Conservation (phyloP, 495 filamentous ascomycete species). For the Daldinia vernicosa region DNA sequence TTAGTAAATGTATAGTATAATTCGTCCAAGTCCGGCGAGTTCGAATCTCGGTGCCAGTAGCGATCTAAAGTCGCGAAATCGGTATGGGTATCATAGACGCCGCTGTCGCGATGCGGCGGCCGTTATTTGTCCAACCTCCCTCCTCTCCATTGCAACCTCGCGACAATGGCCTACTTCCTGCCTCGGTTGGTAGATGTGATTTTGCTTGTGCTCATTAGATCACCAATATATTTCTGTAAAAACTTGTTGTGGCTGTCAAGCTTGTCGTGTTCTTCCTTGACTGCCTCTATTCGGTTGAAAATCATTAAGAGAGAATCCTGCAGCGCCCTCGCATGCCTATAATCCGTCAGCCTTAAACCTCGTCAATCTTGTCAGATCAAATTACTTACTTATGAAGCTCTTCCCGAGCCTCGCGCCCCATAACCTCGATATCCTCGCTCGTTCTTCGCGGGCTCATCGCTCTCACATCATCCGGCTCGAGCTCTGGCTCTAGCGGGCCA, state of each 20-base stretch:
- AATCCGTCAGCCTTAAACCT: slow-evolving; percentile 17
- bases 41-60: slow-evolving; percentile 21
- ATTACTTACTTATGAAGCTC: slow-evolving; percentile 60
- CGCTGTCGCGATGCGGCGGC: slow-evolving; percentile 17
- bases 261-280: slow-evolving; percentile 92
- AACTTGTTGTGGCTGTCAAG: slow-evolving; percentile 94
- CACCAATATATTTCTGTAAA: slow-evolving; percentile 88
- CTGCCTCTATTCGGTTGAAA: slow-evolving; percentile 91
- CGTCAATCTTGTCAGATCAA: slow-evolving; percentile 58
- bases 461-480: slow-evolving; percentile 85
- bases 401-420: slow-evolving; percentile 79
- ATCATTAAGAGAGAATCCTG: slow-evolving; percentile 88
- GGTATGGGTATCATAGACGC: slow-evolving; percentile 39
- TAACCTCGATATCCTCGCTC: slow-evolving; percentile 83
- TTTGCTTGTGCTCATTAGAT: slow-evolving; percentile 82
- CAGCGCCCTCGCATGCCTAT: slow-evolving; percentile 84
- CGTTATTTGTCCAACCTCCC: slow-evolving; percentile 9
- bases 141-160: slow-evolving; percentile 4
- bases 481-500: slow-evolving; percentile 68
- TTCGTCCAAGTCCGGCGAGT: slow-evolving; percentile 10
- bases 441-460: slow-evolving; percentile 95
- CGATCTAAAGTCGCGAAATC: slow-evolving; percentile 30
- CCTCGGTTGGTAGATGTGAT: slow-evolving; percentile 69
- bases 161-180: slow-evolving; percentile 57
- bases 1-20: slow-evolving; percentile 11